phyloP scores from a whole-genome alignment of 768 basidiomycete genomes.

The Amanita fuliginea region DNA sequence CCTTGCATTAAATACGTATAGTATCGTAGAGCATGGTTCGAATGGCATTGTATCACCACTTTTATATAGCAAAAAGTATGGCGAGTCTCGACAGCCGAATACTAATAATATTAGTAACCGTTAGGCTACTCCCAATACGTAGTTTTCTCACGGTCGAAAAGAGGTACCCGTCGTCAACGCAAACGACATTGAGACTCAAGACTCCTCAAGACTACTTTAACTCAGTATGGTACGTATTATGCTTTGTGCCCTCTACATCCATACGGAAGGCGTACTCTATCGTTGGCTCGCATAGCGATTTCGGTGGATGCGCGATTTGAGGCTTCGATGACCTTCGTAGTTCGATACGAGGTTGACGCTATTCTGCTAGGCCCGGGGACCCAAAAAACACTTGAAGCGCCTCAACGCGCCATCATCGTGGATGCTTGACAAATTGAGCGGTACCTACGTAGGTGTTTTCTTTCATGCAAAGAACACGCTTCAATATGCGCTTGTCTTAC shows the following conservation, averaged over 20 bases:
- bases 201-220: conserved; percentile 28
- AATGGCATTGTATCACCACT: no score
- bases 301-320: conserved; percentile 26
- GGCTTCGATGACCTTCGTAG: conserved; percentile 27
- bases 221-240: conserved; percentile 36
- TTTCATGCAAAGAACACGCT: neutral
- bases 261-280: conserved; percentile 12
- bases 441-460: conserved; percentile 67
- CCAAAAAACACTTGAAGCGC: conserved; percentile 98
- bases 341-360: conserved; percentile 11
- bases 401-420: conserved; percentile 95
- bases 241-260: conserved; percentile 13
- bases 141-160: conserved; percentile 24
- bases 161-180: conserved; percentile 26
- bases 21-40: no score
- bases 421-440: conserved; percentile 99
- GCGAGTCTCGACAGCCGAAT: no score
- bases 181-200: conserved; percentile 35
- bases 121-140: no score
- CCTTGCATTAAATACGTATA: no score
- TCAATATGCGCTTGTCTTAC: conserved; percentile 7
- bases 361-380: conserved; percentile 75
- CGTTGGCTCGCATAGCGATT: conserved; percentile 10
- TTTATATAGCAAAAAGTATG: no score
- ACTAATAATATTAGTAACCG: no score